phyloP scores from a whole-genome alignment of 2,329 filamentous ascomycete species.

The Amylocarpus encephaloides region DNA sequence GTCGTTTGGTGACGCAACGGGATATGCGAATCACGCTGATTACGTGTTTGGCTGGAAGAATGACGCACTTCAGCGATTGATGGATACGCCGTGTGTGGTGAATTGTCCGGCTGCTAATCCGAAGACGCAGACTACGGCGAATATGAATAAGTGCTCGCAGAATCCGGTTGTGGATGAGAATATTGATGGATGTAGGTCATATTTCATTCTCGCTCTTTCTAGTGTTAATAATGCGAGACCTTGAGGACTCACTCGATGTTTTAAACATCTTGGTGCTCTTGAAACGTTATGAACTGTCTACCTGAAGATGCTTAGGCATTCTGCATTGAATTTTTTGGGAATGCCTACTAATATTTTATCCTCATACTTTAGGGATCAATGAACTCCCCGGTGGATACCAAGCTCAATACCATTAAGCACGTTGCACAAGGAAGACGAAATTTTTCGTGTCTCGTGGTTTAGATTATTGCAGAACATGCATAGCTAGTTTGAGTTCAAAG shows the following conservation, averaged over 20 bases:
- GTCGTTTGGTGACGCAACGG: conserved; percentile 38
- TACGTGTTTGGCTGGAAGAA: conserved; percentile 47
- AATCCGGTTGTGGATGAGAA: conserved; percentile 42
- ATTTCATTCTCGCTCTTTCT: neutral
- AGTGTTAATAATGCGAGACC: no score
- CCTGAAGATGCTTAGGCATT: neutral
- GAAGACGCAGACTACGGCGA: conserved; percentile 38
- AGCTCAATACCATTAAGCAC: conserved; percentile 18
- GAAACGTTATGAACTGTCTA: neutral
- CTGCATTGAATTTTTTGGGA: neutral
- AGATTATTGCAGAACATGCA: no score
- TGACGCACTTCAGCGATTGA: conserved; percentile 42
- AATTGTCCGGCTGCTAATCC: conserved; percentile 42
- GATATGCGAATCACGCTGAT: conserved; percentile 45
- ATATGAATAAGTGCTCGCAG: conserved; percentile 42
- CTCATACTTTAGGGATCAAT: conserved; percentile 4
- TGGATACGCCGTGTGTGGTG: conserved; percentile 42
- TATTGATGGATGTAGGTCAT: conserved; percentile 43
- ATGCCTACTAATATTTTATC: neutral
- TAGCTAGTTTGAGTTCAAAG: no score
- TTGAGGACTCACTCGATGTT: no score
- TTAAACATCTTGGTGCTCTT: no score
- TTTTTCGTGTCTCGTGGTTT: no score
- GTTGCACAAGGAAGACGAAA: no score
- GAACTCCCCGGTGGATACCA: conserved; percentile 17